Evolutionary conservation across 2,329 filamentous ascomycete species (phyloP), one percentile per base, ranked within the genome.

Genomic region (Aspergillus luchuensis): DNA sequence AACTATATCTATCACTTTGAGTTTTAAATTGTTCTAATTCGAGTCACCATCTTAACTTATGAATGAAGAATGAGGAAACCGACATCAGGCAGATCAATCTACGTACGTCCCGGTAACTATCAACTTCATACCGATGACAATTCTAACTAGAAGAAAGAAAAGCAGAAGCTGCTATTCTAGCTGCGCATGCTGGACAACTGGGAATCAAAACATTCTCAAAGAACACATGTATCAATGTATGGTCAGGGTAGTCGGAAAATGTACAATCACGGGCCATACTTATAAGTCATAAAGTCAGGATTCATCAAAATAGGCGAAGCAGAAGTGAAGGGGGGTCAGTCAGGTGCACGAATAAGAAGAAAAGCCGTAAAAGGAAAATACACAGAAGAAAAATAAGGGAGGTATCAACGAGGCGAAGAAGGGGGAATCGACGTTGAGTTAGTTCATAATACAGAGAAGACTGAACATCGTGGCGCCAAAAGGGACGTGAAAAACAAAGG

Each of bases 371-470:
- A 36, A 25, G 33, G 52, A 47, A 56, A 56, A 56, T 60, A 56
- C 47, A 58, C 36, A 53, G n/a, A 36, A 36, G 41, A 62, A 41
- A 59, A 61, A 45, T 5, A 68, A 60, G 47, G 30, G 70, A 68
- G 47, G 65, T 66, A 66, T 74, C 62, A 60, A 62, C 53, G 47
- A 56, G 58, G 36, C 19, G 55, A 61, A 57, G 19, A 50, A 61
- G 53, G 63, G 59, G 62, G 62, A 69, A 67, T 69, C 66, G 62
- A 67, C 67, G 63, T 69, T 54, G 60, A 68, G 63, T 58, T 68
- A 67, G 63, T 58, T 70, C 68, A 69, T 70, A 63, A 69, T 66
- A 68, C 64, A 68, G 58, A 58, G 45, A 57, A 61, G 57, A 57
- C 60, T 65, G 57, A 62, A 66, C 61, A 63, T 67, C 61, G 59